These are phyloP conservation scores for Erodium moschatum DNA, from an alignment of 441 rosid species.

Conservation along the genomic window DNA sequence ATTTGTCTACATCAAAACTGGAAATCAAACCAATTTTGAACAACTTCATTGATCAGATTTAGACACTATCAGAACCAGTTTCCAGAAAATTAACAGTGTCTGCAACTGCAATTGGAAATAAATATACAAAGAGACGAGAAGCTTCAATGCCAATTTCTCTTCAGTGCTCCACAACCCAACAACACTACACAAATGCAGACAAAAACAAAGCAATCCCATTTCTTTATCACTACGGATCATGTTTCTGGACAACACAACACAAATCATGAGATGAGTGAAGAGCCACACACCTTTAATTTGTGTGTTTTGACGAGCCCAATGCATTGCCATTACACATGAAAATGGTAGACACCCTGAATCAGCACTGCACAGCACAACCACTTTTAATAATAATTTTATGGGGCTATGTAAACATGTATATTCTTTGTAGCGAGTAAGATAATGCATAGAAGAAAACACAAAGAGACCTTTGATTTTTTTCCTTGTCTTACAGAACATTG, in stretches of 20 bases:
- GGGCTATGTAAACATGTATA: background rate
- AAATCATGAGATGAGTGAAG: constrained; percentile 4
- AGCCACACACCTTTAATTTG: background rate
- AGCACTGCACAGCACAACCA: background rate
- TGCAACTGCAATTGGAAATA: background rate
- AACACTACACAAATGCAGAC: background rate
- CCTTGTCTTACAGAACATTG: background rate
- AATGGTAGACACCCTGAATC: background rate
- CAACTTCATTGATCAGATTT: background rate
- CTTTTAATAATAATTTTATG: background rate
- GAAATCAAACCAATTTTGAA: background rate
- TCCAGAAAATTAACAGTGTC: background rate
- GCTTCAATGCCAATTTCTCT: background rate
- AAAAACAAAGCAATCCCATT: constrained; percentile 4
- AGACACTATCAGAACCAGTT: background rate
- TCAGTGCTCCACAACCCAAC: background rate
- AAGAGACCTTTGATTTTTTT: background rate
- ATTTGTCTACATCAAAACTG: background rate
- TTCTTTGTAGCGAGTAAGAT: background rate
- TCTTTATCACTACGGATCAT: background rate
- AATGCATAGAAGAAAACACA: background rate
- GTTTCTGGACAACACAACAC: background rate
- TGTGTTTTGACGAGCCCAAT: constrained; percentile 2
- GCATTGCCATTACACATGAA: background rate
- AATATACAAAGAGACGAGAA: background rate